Conservation (phyloP, 768 basidiomycete species). For the Serendipita sp. region DNA sequence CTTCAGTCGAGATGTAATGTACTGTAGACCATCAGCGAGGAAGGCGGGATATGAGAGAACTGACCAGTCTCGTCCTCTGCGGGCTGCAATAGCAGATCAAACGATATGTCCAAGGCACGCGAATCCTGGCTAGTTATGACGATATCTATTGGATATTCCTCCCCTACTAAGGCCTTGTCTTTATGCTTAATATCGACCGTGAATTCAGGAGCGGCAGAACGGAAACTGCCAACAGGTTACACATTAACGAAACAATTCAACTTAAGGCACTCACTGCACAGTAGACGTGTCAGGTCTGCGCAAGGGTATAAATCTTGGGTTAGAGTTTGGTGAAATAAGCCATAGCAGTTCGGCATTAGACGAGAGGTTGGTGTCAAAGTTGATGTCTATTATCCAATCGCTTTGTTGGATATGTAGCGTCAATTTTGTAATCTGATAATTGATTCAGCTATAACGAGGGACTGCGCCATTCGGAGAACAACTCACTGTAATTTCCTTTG, state of each 20-base stretch:
- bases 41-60: constrained; percentile 15
- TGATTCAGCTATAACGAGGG: constrained; percentile 16
- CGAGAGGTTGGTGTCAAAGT: constrained; percentile 30
- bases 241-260: constrained; percentile 12
- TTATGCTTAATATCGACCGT: constrained; percentile 40
- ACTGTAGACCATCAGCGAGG: constrained; percentile 33
- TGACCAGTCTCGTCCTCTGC: constrained; percentile 58
- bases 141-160: constrained; percentile 60
- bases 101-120: constrained; percentile 44
- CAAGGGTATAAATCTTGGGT: constrained; percentile 38
- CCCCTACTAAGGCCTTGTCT: constrained; percentile 63
- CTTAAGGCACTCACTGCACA: constrained; percentile 5
- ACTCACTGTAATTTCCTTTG: too few species aligned
- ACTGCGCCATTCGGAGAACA: constrained; percentile 20
- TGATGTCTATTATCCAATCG: constrained; percentile 52
- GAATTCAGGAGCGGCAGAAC: constrained; percentile 43
- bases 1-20: constrained; percentile 37
- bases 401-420: constrained; percentile 40
- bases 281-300: constrained; percentile 31
- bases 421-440: constrained; percentile 16
- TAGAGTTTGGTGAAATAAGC: constrained; percentile 14
- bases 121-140: constrained; percentile 59
- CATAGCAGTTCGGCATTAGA: not conserved
- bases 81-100: constrained; percentile 71
- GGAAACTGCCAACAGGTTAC: constrained; percentile 15